Base-by-base conservation (phyloP, 768 basidiomycete genomes). In the Mycena maculata region DNA sequence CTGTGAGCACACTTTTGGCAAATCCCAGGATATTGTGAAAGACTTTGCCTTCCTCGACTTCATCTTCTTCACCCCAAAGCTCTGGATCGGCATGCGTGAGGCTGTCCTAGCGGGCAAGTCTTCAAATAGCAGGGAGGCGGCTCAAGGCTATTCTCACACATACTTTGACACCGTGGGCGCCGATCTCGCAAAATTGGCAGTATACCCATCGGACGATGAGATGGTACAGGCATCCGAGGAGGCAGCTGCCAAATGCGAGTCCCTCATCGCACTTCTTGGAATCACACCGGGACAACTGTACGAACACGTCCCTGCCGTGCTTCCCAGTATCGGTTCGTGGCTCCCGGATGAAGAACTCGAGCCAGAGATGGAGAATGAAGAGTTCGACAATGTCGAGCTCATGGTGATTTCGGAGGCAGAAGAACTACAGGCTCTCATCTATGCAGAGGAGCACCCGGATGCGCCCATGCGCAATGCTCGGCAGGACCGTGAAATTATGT, bases 41-140 rank as follows among this genome's bases (percentile, higher is more conserved):
- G 81, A 82, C 63, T 83, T 82, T 65, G 78, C 77, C 0, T 33
- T 76, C 12, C 68, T 74, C 15, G 78, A 84, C 60, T 74, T 76
- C 55, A 36, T 65, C n/a, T 68, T 54, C 54, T 75, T 76, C 69
- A 60, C 71, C 16, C 77, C 74, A 6, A 81, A 81, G 60, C 68
- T 79, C 28, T 47, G 33, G 10, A 48, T 77, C 22, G 54, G 50
- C 28, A 49, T 80, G 47, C 72, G 76, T 1, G 59, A 73, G 42
- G 80, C 69, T 13, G 59, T 60, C 7, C 25, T 60, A 6, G 22
- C 57, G 2, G 57, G 44, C 4, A 59, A 59, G 22, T 22, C 33
- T 20, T 53, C 31, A 12, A 20, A 31, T 15, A 22, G n/a, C 16
- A 53, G 23, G 20, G 20, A 13, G 12, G 7, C 33, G n/a, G 52